Percentiles rank a stretch among this genome's conserved stretches.
Conservation (phyloP, 108 stramenopile species). For the Seminavis robusta region DNA sequence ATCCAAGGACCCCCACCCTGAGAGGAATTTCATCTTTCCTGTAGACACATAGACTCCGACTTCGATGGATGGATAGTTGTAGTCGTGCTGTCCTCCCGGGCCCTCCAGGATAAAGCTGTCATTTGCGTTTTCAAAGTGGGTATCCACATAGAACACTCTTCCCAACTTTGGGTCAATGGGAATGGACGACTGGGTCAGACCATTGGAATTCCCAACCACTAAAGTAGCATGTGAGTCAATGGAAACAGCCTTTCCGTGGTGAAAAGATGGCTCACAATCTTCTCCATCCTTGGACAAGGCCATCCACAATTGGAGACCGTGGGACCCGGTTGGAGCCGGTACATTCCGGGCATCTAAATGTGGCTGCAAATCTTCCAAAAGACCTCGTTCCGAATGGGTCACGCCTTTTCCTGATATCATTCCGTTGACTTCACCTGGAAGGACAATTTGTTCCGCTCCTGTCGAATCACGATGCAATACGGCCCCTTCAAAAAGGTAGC, state of each 20-base stretch:
- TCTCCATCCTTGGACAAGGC: constrained; percentile 10
- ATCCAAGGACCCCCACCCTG: constrained; percentile 1
- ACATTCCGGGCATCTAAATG: background rate
- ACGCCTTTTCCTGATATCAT: constrained; percentile 23
- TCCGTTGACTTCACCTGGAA: constrained; percentile 17
- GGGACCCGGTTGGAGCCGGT: background rate
- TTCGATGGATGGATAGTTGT: constrained; percentile 4
- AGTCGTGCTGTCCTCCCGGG: background rate
- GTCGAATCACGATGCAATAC: constrained; percentile 21
- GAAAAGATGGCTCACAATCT: constrained; percentile 21
- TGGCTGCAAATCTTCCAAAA: background rate
- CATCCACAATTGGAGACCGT: constrained; percentile 19
- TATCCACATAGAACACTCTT: constrained; percentile 11
- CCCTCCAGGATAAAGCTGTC: background rate
- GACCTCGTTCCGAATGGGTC: constrained; percentile 11
- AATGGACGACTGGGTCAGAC: constrained; percentile 2
- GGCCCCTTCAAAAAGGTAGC: constrained; percentile 15
- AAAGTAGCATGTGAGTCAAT: background rate
- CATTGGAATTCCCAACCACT: constrained; percentile 8
- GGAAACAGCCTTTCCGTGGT: constrained; percentile 3
- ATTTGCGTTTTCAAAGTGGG: background rate
- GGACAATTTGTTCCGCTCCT: constrained; percentile 9
- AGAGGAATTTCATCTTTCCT: background rate
- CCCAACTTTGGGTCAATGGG: constrained; percentile 2
- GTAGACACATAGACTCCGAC: constrained; percentile 12